Base-by-base conservation (phyloP, 257 asterid species). In the Hygrophila difformis region DNA sequence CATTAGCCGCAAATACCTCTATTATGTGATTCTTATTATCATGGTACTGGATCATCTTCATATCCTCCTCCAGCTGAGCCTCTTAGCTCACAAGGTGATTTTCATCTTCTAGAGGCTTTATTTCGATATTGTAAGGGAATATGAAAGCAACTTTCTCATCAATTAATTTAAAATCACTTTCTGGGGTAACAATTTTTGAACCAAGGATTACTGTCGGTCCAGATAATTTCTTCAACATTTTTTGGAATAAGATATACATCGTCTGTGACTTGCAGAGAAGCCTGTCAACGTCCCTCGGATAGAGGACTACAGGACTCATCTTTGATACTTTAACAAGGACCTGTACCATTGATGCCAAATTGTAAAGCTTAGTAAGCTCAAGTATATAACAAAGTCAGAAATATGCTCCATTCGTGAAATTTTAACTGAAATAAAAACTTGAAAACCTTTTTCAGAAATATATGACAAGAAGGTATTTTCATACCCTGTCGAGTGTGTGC, bases 111-210 rank as follows among this genome's bases (percentile, higher is more conserved):
- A 93, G 97, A 15, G 91, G 88, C 65, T 51, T 78, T 39, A 84
- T 81, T 61, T 84, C 97, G 53, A 87, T 77, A 60, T 76, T 78
- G 72, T 87, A 87, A 34, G 95, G 73, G 50, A 87, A 87, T 43
- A 81, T 54, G 20, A 88, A 74, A 46, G 84, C 67, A 31, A 84
- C 55, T 61, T 69, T 73, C 59, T 84, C 95, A 51, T 81, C 84
- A 18, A 84, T 60, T 57, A 53, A 73, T 44, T 59, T 60, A 70
- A 56, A 66, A 59, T 72, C 84, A 47, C 52, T 50, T 39, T 65
- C 77, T 5, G 78, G 72, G 47, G 67, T 59, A 34, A 78, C 44
- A 37, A 81, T 53, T 65, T 85, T 74, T 54, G 95, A 87, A 59
- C 95, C 97, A 46, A 88, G 92, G 65, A 88, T 68, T 67, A 88